Base-by-base conservation (phyloP, 1,284 basidiomycete species). In the Cerrena zonata region DNA sequence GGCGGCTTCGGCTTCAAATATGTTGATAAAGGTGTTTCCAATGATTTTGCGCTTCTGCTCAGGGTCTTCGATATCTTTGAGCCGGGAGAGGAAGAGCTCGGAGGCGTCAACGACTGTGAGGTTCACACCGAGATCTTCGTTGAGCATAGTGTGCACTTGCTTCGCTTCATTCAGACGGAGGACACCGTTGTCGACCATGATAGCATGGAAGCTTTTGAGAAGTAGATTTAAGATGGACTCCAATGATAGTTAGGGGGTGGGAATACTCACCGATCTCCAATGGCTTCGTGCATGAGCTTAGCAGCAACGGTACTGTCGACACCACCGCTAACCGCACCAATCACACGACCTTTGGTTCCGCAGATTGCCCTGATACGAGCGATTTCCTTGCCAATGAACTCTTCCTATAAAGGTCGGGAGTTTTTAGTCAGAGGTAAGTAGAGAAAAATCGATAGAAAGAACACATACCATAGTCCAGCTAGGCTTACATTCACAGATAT, bases 181-280 rank as follows among this genome's bases (percentile, higher is more conserved):
- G 34, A 99, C 95, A 58, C 96, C 96, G 65, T 99, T 99, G 74
- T 99, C 96, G 48, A 99, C 96, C 94, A 99, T 96, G 72, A 99
- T 96, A 11, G 95, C 96, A 66, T 97, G 96, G 79, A 99, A 99
- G 55, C n/a, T n/a, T n/a, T n/a, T n/a, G n/a, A 92, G 93, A 52
- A 2, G 45, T 23, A 22, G 13, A 46, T 15, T 24, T 22, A 38
- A 7, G 37, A 12, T n/a, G n/a, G n/a, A 13, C 18, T 11, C 5
- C 36, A 34, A 30, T 12, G 11, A 22, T n/a, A 13, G 2, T 41
- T 21, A 49, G 27, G 49, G 22, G 30, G 22, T 51, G 46, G 48
- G 12, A 24, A 27, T 65, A 72, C n/a, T n/a, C n/a, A n/a, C n/a
- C 93, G 80, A 68, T 98, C 93, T 34, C 96, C 96, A 59, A 99